phyloP scores from a whole-genome alignment of 345 rosid species.

The Clarkia xantiana region DNA sequence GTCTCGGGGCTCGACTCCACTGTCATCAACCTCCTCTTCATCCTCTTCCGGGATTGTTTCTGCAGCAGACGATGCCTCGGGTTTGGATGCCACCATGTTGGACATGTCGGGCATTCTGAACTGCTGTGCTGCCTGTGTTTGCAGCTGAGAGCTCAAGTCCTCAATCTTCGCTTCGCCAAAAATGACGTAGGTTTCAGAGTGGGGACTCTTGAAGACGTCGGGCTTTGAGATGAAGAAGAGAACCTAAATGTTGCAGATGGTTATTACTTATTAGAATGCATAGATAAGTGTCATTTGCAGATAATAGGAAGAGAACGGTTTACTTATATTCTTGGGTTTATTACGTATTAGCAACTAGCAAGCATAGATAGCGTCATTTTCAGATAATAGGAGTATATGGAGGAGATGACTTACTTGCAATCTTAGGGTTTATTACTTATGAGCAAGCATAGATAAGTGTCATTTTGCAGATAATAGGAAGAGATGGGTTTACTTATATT shows the following conservation, averaged over 20 bases:
- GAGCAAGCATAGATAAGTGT: too few species aligned
- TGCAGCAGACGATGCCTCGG: conserved; percentile 21
- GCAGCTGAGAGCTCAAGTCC: conserved; percentile 83
- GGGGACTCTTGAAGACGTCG: conserved; percentile 74
- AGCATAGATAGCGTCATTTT: too few species aligned
- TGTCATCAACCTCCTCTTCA: conserved; percentile 59
- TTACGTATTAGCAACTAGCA: too few species aligned
- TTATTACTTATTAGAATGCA: too few species aligned
- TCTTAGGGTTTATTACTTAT: too few species aligned
- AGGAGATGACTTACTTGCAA: too few species aligned
- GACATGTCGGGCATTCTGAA: conserved; percentile 67
- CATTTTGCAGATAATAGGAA: too few species aligned
- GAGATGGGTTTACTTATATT: too few species aligned
- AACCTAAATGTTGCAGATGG: conserved; percentile 21
- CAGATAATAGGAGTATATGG: too few species aligned
- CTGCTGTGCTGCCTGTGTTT: conserved; percentile 81
- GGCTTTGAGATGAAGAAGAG: conserved; percentile 72
- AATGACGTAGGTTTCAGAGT: conserved; percentile 68
- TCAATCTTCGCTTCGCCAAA: conserved; percentile 92
- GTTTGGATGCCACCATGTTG: conserved; percentile 35
- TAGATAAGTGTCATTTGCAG: too few species aligned
- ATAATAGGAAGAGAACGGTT: too few species aligned
- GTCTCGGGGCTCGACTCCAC: conserved; percentile 63
- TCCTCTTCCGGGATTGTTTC: conserved; percentile 51
- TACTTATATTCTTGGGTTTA: too few species aligned